Evolutionary conservation across 139 green algal species (phyloP), one percentile per base, ranked within the genome.

Genomic region (Chlamydomonas sp.): DNA sequence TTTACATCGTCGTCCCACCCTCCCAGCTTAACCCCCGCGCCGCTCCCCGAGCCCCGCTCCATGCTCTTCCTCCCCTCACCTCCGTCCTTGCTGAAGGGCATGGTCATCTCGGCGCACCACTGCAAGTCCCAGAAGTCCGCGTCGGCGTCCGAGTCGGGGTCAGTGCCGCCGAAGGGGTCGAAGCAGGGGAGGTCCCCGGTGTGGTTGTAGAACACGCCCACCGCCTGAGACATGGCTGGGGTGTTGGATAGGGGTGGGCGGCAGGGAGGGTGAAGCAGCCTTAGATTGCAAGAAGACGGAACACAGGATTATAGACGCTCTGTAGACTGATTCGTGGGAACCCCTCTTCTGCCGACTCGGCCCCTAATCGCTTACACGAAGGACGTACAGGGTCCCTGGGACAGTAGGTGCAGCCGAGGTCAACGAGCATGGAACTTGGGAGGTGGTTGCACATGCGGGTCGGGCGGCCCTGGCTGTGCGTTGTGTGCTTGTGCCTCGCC

Each of bases 201-300:
- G 92, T 96, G 94, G 92, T 98, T 98, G 94, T 97, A 98, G 63
- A 95, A 97, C 10, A 97, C 93, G 5, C 93, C 93, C 15, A 94
- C 88, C 2, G 94, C 94, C 9, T 73, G 6, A 0, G 86, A 90
- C 82, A 98, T 88, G 87, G 78, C 91, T 92, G 76, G 10, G 66
- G 2, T 61, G 5, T 3, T 17, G 77, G 60, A 31, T 15, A 58
- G 60, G 31, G 31, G 67, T 0, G 78, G 78, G 63, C 62, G 58
- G 12, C 18, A 4, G 69, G 18, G 69, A 4, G 3, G 14, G 69
- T 6, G 14, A 4, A 18, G 69, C 69, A 20, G 69, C 3, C 3
- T 57, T 4, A 58, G 67, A 20, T 76, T 49, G 31, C 31, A 49
- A 49, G 31, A 49, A 49, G 31, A 49, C 31, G 31, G 31, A 49